Percentiles rank a stretch among this genome's conserved stretches.
These are phyloP conservation scores for Pestalotiopsis sp. DNA, from an alignment of 2,329 filamentous ascomycete species.

Conservation along the genomic window DNA sequence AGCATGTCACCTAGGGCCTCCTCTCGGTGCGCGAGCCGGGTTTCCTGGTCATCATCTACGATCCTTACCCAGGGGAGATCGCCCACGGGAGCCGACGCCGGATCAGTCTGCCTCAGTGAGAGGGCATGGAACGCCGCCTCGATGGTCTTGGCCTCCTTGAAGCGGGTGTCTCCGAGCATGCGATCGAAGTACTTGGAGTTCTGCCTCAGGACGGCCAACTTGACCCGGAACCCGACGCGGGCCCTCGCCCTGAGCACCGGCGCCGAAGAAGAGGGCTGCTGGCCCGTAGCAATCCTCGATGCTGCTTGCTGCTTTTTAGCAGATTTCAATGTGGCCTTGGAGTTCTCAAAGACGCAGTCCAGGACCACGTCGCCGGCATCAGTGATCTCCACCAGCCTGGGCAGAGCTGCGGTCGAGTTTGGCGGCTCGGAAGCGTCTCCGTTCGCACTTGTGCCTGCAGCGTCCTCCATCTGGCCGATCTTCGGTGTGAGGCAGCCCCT, in stretches of 20 bases:
- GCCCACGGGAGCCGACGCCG: slow-evolving; percentile 47
- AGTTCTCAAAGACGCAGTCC: slow-evolving; percentile 66
- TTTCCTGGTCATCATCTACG: slow-evolving; percentile 70
- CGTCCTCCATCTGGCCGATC: slow-evolving; percentile 36
- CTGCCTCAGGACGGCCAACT: slow-evolving; percentile 55
- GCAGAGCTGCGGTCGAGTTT: slow-evolving; percentile 23
- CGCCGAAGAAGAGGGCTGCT: slow-evolving; percentile 21
- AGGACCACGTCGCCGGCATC: slow-evolving; percentile 66
- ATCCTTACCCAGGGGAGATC: slow-evolving; percentile 68
- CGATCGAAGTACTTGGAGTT: slow-evolving; percentile 72
- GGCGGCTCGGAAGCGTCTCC: slow-evolving; percentile 19
- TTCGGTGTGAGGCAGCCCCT: slow-evolving; percentile 37
- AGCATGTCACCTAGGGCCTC: slow-evolving; percentile 69
- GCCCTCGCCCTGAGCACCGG: slow-evolving; percentile 39
- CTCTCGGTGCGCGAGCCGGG: slow-evolving; percentile 61
- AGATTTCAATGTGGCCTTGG: slow-evolving; percentile 49
- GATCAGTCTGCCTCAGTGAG: slow-evolving; percentile 44
- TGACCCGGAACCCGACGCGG: slow-evolving; percentile 61
- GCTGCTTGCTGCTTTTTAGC: slow-evolving; percentile 42
- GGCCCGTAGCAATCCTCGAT: slow-evolving; percentile 26
- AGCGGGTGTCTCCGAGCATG: slow-evolving; percentile 64
- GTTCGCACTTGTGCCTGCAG: slow-evolving; percentile 20
- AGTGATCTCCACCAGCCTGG: slow-evolving; percentile 52
- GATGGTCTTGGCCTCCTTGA: slow-evolving; percentile 64
- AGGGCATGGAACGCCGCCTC: slow-evolving; percentile 53